Base-by-base conservation (phyloP, 2,329 filamentous ascomycete species). In the Cadophora sp. region DNA sequence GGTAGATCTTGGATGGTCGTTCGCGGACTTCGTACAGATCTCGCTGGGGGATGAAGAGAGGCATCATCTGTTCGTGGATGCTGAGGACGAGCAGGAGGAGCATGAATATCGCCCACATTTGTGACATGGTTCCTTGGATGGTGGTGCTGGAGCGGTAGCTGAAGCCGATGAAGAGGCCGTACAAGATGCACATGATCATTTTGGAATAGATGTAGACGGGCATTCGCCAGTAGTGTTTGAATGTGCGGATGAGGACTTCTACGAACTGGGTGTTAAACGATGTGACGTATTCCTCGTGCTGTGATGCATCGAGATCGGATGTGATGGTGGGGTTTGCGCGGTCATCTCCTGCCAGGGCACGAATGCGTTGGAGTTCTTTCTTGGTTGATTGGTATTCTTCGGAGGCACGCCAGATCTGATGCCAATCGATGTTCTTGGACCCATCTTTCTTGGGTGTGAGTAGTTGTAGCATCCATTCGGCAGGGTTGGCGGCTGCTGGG, bases 81-180 rank as follows among this genome's bases (percentile, higher is more conserved):
- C 91, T 90, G 0, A 91, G 91, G 0, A 86, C 85, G 71, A 96
- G 92, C 7, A 89, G 92, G 4, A 94, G 82, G 0, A 90, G 91
- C 85, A 93, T 89, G 79, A 95, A 95, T 65, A 91, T 83, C 8
- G 90, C 89, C 79, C 95, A 94, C 9, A 94, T 83, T 8, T 90
- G 85, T 56, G 88, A 90, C 77, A 92, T 90, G 80, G 91, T 87
- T 73, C 90, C 89, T 68, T 89, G 85, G 1, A 81, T 81, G 2
- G 85, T 82, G 61, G 84, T 82, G 0, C 85, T 84, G 0, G 91
- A 78, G 69, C 87, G 92, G 75, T 92, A 92, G 0, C 90, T 91
- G 74, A 92, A 91, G 19, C 86, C 87, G 71, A 91, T 91, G 81
- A 92, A 92, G 6, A 77, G 66, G 16, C 87, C 89, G 0, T 70